Evolutionary conservation across 352 stramenopile species (phyloP), one percentile per base, ranked within the genome.

Genomic region (Phytophthora cactorum): DNA sequence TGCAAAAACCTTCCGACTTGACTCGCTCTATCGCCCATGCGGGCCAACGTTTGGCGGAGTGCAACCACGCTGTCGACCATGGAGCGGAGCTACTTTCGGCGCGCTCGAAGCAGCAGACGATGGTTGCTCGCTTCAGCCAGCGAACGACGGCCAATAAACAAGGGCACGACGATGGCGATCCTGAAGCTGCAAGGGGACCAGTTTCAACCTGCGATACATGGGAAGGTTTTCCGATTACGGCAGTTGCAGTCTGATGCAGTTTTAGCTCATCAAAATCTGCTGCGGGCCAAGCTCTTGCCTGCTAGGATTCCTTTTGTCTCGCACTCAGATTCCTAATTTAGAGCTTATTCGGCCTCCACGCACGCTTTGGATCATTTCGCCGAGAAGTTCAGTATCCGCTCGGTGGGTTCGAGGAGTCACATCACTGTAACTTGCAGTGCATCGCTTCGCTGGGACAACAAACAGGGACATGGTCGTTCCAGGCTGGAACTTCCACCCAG

Each of bases 1-100:
- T 61, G 46, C 52, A 61, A 56, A 58, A 56, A 55, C 41, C 31
- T 59, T 63, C 54, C 22, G 54, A 57, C 36, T 63, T 63, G 53
- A 56, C 52, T 69, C 62, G 53, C 53, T 59, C 46, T 59, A 54
- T 52, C 17, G n/a, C 28, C 6, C 28, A 60, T 60, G n/a, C 17
- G 41, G 28, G 28, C 28, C 10, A n/a, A 17, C 32, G 28, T 12
- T 22, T 10, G 34, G 22, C 34, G 17, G 52, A 57, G 50, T 57
- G 51, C 51, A 57, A 57, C 32, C 32, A 32, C 15, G 27, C 39
- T 43, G 36, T 58, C 34, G 52, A 17, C 8, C 36, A 36, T 36
- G 51, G 31, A 45, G 50, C 32, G 22, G 38, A 36, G 17, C 29
- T 50, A 31, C 39, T 60, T 60, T 60, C 41, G 14, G 14, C 27